Percentiles rank a stretch among this genome's conserved stretches.
Conservation (phyloP, 78 protist genomes). For the Diacronema lutheri region DNA sequence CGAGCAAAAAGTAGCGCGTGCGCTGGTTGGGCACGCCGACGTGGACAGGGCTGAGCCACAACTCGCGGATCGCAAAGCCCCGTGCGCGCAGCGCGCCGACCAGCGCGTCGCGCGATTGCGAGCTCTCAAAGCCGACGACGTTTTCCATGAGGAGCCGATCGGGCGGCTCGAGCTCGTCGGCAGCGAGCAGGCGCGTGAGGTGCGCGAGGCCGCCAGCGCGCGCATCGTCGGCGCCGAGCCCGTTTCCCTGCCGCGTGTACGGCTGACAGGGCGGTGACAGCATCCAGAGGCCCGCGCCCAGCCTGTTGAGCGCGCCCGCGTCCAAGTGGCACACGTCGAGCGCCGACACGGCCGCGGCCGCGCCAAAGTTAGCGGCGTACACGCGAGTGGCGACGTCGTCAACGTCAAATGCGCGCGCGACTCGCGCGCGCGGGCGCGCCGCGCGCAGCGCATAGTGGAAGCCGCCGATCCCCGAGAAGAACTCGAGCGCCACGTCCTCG, state of each 20-base stretch:
- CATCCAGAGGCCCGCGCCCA: constrained; percentile 32
- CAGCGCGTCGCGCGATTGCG: constrained; percentile 42
- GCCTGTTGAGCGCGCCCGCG: background rate
- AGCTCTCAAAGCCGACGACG: constrained; percentile 73
- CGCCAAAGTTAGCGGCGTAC: constrained; percentile 37
- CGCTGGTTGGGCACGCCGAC: constrained; percentile 71
- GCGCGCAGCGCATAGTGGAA: constrained; percentile 21
- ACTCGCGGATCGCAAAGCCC: constrained; percentile 57
- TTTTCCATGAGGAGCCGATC: constrained; percentile 62
- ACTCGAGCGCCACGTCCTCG: constrained; percentile 13
- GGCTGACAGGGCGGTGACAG: constrained; percentile 82
- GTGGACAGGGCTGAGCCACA: constrained; percentile 55
- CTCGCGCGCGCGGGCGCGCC: background rate
- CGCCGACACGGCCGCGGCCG: background rate
- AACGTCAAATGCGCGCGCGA: constrained; percentile 39
- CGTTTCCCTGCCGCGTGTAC: constrained; percentile 68
- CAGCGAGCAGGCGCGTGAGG: constrained; percentile 33
- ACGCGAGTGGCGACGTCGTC: constrained; percentile 19
- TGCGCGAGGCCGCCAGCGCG: constrained; percentile 56
- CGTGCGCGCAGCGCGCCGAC: constrained; percentile 25
- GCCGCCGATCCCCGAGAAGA: constrained; percentile 63
- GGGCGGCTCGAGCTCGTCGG: constrained; percentile 45
- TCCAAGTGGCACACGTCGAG: background rate
- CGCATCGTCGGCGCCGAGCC: constrained; percentile 51
- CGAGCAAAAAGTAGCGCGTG: constrained; percentile 70